These are phyloP conservation scores for Thecaphora frezii DNA, from an alignment of 1,284 basidiomycete species.

Conservation along the genomic window DNA sequence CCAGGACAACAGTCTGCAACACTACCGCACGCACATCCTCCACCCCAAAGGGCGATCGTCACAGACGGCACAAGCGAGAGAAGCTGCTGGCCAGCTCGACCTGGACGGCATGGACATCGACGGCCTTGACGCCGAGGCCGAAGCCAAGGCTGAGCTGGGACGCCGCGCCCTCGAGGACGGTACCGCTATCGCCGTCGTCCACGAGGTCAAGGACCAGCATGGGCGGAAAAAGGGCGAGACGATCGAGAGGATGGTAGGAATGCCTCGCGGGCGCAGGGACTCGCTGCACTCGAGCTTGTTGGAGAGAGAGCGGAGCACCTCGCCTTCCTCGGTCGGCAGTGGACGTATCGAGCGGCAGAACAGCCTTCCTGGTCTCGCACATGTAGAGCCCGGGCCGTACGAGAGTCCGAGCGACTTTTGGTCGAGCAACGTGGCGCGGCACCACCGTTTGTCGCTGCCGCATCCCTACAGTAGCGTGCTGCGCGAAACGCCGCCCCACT, in stretches of 20 bases:
- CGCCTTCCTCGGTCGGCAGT: constrained; percentile 25
- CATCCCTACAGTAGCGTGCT: constrained; percentile 1
- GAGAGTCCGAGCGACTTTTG: constrained; percentile 29
- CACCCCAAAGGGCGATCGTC: constrained; percentile 47
- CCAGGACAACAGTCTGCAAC: constrained; percentile 58
- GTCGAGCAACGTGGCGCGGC: constrained; percentile 24
- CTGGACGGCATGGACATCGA: constrained; percentile 28
- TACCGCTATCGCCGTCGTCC: constrained; percentile 53
- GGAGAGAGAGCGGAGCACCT: constrained; percentile 25
- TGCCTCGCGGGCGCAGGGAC: constrained; percentile 34
- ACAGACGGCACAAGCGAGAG: constrained; percentile 28
- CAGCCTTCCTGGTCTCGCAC: constrained; percentile 18
- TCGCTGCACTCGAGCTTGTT: constrained; percentile 23
- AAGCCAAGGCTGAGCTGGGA: constrained; percentile 43
- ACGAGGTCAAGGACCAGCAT: constrained; percentile 45
- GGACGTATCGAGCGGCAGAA: constrained; percentile 20
- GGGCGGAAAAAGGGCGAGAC: constrained; percentile 47
- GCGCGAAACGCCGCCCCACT: neutral
- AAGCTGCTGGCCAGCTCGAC: constrained; percentile 29
- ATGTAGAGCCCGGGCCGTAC: constrained; percentile 15
- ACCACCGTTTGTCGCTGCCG: constrained; percentile 32
- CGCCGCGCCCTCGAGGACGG: constrained; percentile 50
- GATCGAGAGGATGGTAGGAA: constrained; percentile 46
- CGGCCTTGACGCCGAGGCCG: constrained; percentile 35
- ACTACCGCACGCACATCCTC: constrained; percentile 56